Evolutionary conservation across 306 rosid species (phyloP), one percentile per base, ranked within the genome.

Genomic region (Vigna unguiculata): DNA sequence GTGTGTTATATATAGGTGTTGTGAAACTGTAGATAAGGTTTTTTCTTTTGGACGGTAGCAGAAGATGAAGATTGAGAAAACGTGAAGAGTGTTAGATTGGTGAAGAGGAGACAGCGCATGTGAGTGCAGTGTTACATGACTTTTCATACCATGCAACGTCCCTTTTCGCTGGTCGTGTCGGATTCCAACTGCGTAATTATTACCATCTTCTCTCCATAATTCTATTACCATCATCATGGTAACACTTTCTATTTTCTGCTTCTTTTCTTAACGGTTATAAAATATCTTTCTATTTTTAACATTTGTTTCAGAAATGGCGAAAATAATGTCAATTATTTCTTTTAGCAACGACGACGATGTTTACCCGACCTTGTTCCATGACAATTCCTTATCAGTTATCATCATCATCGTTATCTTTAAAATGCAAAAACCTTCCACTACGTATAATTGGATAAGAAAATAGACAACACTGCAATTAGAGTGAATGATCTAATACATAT

Each of bases 101-200:
- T 30, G 57, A 25, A 34, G 0, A 45, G 83, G 81, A 81, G 96
- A 93, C 92, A 74, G 3, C 7, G 82, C 93, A 93, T 89, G 93
- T 90, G 93, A 55, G 66, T 58, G 74, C 78, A 79, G 70, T 78
- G 77, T 2, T 73, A 7, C 71, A 9, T 41, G 77, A 76, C 75
- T 52, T 78, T 75, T 75, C 82, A 82, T 69, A 45, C 51, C 51
- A 57, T 78, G 93, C 87, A 46, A 77, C 54, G 95, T 88, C 91
- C 46, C 83, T 80, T 73, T 87, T 60, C 54, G 32, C 15, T 65
- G 32, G 74, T 85, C 86, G 80, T 86, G 67, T 85, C 85, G 72
- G 72, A 76, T 71, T 76, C 72, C 80, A 45, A 81, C 55, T 63
- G 11, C 24, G 14, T 52, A 17, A 79, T 81, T 64, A 34, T 34